A percentile compares a stretch with the other conserved stretches of the same genome.
These are phyloP conservation scores for Pilaira anomala DNA, from an alignment of 192 early-diverging fungal species.

Conservation along the genomic window DNA sequence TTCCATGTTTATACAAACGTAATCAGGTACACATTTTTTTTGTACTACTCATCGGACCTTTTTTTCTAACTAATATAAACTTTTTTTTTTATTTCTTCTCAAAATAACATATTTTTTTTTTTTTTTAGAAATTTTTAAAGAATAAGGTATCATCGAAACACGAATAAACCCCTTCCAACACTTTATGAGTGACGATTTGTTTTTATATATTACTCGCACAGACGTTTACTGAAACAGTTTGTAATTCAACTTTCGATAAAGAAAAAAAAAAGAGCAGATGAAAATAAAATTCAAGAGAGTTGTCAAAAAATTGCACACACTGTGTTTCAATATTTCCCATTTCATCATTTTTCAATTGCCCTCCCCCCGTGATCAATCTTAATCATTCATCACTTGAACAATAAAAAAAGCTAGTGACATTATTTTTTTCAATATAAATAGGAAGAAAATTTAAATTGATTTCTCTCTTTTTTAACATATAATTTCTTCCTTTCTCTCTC, in stretches of 20 bases:
- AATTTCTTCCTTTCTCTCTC: neutral
- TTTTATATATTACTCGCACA: no score
- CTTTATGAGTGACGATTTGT: no score
- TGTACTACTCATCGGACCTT: no score
- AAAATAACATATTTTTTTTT: neutral
- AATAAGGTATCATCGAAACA: no score
- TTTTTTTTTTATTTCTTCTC: neutral
- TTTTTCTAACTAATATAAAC: no score
- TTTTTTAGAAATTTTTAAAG: neutral
- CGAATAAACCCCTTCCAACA: no score
- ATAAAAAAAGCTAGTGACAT: neutral
- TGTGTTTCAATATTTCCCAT: slow-evolving; percentile 10
- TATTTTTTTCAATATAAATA: slow-evolving; percentile 9
- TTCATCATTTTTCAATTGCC: no score
- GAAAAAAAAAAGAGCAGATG: neutral
- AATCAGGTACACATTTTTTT: no score
- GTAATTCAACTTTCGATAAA: neutral
- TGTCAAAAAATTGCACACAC: slow-evolving; percentile 7
- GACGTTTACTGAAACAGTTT: neutral
- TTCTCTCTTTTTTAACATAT: neutral
- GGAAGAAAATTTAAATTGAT: neutral
- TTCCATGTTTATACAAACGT: no score
- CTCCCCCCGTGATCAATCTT: no score
- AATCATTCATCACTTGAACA: no score
- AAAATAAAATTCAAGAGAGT: neutral